A percentile compares a stretch with the other conserved stretches of the same genome.
phyloP scores from a whole-genome alignment of 495 filamentous ascomycete genomes.

The Talaromyces proteolyticus region DNA sequence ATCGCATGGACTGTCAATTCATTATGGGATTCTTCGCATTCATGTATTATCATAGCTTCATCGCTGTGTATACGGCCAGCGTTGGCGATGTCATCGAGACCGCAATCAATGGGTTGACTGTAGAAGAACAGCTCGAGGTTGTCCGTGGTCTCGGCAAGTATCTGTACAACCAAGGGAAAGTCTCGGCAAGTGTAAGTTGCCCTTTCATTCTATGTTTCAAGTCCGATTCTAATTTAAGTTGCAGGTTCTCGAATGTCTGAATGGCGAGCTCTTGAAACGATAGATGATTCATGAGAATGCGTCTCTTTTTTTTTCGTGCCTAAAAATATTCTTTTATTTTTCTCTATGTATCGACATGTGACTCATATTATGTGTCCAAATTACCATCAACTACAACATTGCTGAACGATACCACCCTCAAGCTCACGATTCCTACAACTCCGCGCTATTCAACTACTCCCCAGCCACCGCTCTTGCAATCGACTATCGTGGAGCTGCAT shows the following conservation, averaged over 20 bases:
- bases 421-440: no score
- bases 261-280: slow-evolving; percentile 34
- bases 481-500: no score
- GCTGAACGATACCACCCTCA: no score
- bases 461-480: no score
- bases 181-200: slow-evolving; percentile 54
- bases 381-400: not conserved
- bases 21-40: slow-evolving; percentile 99
- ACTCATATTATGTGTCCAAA: not conserved
- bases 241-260: slow-evolving; percentile 38
- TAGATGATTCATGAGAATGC: slow-evolving; percentile 24
- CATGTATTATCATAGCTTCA: slow-evolving; percentile 98
- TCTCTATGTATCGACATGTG: not conserved
- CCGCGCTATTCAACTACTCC: no score
- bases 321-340: not conserved
- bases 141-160: slow-evolving; percentile 79
- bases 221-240: not conserved
- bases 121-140: slow-evolving; percentile 85
- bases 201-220: not conserved
- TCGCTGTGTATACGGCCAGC: slow-evolving; percentile 74
- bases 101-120: slow-evolving; percentile 74
- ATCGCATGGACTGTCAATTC: slow-evolving; percentile 99
- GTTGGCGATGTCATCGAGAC: slow-evolving; percentile 84
- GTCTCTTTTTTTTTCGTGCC: slow-evolving; percentile 12
- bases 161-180: slow-evolving; percentile 74